phyloP scores from a whole-genome alignment of 1,284 basidiomycete genomes.

The Microbotryum intermedium region DNA sequence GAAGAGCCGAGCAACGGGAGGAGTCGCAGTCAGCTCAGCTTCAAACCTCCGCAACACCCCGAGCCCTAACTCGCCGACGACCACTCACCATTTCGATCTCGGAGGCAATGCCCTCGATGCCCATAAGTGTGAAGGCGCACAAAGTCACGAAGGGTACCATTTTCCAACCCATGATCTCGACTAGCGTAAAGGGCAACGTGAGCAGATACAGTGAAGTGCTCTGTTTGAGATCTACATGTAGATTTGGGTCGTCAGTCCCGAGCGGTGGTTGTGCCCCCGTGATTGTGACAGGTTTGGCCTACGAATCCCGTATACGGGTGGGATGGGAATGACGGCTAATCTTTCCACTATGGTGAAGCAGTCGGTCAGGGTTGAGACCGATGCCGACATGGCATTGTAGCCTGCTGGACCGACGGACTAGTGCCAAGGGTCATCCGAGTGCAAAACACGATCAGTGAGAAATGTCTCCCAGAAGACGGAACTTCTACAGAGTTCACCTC shows the following conservation, averaged over 20 bases:
- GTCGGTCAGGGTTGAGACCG: slow-evolving; percentile 18
- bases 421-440: too few species aligned
- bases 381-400: slow-evolving; percentile 26
- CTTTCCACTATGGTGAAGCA: slow-evolving; percentile 28
- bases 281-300: slow-evolving; percentile 14
- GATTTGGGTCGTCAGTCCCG: too few species aligned
- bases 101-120: slow-evolving; percentile 26
- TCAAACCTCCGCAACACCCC: not conserved
- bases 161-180: slow-evolving; percentile 30
- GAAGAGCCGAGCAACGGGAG: not conserved
- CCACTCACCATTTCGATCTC: not conserved
- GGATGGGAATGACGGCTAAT: slow-evolving; percentile 23
- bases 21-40: not conserved
- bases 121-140: slow-evolving; percentile 32
- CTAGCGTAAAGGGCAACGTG: slow-evolving; percentile 30
- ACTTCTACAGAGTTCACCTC: too few species aligned
- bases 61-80: not conserved
- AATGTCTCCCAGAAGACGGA: too few species aligned
- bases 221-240: too few species aligned
- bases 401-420: slow-evolving; percentile 34
- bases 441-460: too few species aligned
- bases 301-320: slow-evolving; percentile 30
- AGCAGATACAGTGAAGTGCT: slow-evolving; percentile 21
- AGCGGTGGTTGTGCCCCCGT: too few species aligned
- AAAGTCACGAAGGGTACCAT: slow-evolving; percentile 25